Evolutionary conservation across 1,139 yeast species (phyloP).

Genomic region (Lodderomyces beijingensis): DNA sequence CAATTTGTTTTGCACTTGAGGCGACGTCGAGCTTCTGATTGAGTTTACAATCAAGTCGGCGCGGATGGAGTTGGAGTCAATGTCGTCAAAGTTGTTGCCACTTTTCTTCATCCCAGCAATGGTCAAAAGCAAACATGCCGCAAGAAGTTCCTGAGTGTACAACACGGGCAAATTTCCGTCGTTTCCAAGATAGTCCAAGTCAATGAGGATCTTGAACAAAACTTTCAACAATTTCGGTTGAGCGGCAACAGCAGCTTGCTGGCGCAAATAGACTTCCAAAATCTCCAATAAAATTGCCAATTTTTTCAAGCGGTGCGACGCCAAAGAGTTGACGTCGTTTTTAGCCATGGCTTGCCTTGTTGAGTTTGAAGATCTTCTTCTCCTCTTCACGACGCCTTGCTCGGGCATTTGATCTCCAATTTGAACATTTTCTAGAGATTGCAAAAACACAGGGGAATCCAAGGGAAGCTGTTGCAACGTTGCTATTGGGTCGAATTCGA

Average conservation of each 20-base stretch:
- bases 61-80: slow-evolving; percentile 69
- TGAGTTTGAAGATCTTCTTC: slow-evolving; percentile 78
- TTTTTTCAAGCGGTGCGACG: slow-evolving; percentile 72
- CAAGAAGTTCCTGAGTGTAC: slow-evolving; percentile 86
- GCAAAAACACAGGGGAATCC: slow-evolving; percentile 42
- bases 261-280: slow-evolving; percentile 49
- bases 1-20: slow-evolving; percentile 89
- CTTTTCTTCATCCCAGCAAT: slow-evolving; percentile 47
- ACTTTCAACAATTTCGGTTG: slow-evolving; percentile 51
- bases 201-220: slow-evolving; percentile 72
- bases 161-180: slow-evolving; percentile 90
- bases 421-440: slow-evolving; percentile 48
- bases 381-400: slow-evolving; percentile 55
- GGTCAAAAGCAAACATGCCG: slow-evolving; percentile 76
- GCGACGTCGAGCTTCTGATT: slow-evolving; percentile 82
- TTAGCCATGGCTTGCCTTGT: slow-evolving; percentile 72
- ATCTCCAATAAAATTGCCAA: slow-evolving; percentile 78
- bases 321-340: slow-evolving; percentile 65
- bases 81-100: slow-evolving; percentile 18
- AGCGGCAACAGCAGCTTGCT: slow-evolving; percentile 20
- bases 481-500: slow-evolving; percentile 45
- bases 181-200: slow-evolving; percentile 79
- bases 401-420: slow-evolving; percentile 41
- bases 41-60: slow-evolving; percentile 90
- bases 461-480: slow-evolving; percentile 47